Evolutionary conservation across 2,329 filamentous ascomycete species (phyloP).

Genomic region (Chrysosphaeria jannelii): DNA sequence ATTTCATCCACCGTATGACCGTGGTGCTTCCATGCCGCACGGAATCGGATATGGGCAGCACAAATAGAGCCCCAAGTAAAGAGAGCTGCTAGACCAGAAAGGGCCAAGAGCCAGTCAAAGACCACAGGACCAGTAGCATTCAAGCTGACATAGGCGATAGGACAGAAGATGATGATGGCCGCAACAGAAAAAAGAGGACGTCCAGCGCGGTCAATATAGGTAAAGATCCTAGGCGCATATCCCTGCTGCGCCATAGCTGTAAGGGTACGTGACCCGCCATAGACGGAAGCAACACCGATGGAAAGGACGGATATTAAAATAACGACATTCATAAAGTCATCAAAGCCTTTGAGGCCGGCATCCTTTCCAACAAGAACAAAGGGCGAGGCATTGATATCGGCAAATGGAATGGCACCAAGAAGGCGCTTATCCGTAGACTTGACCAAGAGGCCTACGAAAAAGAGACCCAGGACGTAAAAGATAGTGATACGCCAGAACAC

Average conservation of each 20-base stretch:
- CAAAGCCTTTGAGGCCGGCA: constrained; percentile 19
- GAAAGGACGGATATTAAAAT: constrained; percentile 27
- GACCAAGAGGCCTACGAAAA: constrained; percentile 20
- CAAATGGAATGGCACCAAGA: constrained; percentile 15
- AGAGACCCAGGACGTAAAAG: constrained; percentile 22
- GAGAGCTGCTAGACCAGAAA: constrained; percentile 32
- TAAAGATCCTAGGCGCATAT: constrained; percentile 24
- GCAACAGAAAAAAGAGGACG: constrained; percentile 21
- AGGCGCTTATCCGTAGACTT: constrained; percentile 15
- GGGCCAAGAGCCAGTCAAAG: constrained; percentile 34
- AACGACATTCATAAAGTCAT: constrained; percentile 26
- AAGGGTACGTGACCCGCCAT: constrained; percentile 26
- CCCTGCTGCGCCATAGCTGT: constrained; percentile 27
- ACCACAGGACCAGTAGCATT: constrained; percentile 15
- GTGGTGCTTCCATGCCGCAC: constrained; percentile 27
- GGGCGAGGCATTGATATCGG: constrained; percentile 16
- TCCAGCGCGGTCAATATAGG: constrained; percentile 25
- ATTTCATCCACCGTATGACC: constrained; percentile 36
- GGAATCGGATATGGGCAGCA: constrained; percentile 37
- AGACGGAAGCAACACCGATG: constrained; percentile 26
- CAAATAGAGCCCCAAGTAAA: constrained; percentile 44
- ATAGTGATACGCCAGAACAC: constrained; percentile 28
- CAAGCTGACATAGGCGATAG: constrained; percentile 19
- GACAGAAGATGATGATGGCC: constrained; percentile 16
- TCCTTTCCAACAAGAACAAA: constrained; percentile 27